Evolutionary conservation across 306 rosid species (phyloP).

Genomic region (Gillenia trifoliata): DNA sequence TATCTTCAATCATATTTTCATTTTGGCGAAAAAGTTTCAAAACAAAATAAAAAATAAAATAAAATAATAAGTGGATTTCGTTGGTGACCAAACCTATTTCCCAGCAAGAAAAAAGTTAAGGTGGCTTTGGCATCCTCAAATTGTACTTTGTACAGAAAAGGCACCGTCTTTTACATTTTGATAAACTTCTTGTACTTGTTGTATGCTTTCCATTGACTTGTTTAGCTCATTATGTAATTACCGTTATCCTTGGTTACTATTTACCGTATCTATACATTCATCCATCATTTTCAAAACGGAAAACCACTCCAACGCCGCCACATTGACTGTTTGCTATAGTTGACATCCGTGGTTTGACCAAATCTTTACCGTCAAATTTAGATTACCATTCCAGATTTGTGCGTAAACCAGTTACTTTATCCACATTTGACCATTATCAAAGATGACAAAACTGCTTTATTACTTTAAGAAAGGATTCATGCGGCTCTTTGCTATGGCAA

Average conservation of each 20-base stretch:
- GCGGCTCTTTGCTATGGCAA: no score
- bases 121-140: neutral
- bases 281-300: neutral
- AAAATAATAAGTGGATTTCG: neutral
- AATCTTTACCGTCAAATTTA: neutral
- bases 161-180: neutral
- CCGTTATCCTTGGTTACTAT: no score
- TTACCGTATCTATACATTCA: no score
- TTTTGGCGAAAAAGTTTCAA: no score
- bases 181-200: constrained; percentile 7
- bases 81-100: neutral
- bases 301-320: constrained; percentile 11
- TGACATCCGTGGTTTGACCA: neutral
- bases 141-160: neutral
- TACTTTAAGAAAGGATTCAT: no score
- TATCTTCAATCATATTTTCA: no score
- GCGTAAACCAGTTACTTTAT: neutral
- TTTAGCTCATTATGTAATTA: no score
- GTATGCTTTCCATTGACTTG: neutral
- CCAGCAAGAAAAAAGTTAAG: neutral
- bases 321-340: neutral
- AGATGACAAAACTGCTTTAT: no score
- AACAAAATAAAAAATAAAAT: no score
- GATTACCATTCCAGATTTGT: neutral
- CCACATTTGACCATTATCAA: neutral